Conservation (phyloP, 306 rosid genomes). For the Cicer cuneatum region DNA sequence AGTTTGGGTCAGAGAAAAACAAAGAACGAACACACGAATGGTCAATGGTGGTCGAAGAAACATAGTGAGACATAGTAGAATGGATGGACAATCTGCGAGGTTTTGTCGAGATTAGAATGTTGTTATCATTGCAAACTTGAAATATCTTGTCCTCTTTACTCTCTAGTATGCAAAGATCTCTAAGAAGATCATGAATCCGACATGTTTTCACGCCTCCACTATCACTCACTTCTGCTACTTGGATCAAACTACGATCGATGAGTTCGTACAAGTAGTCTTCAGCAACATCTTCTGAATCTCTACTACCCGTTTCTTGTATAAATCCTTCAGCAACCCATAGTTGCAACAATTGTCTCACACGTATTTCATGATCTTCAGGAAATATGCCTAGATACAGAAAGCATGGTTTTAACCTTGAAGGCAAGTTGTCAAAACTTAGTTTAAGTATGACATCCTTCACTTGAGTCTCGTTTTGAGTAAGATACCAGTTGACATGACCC, state of each 20-base stretch:
- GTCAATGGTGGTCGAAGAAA: constrained; percentile 30
- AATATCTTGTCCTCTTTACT: constrained; percentile 33
- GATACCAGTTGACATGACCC: constrained; percentile 38
- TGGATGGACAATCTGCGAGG: constrained; percentile 42
- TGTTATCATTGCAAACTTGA: constrained; percentile 3
- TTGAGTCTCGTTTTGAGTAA: constrained; percentile 32
- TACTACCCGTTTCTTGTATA: constrained; percentile 12
- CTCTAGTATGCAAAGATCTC: constrained; percentile 39
- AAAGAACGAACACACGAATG: constrained; percentile 42
- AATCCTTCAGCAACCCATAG: constrained; percentile 47
- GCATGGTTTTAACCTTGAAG: constrained; percentile 37
- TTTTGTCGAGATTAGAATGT: neutral
- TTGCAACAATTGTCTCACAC: neutral
- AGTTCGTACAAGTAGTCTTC: constrained; percentile 45
- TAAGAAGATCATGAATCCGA: constrained; percentile 39
- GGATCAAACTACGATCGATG: constrained; percentile 42
- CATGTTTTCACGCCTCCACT: constrained; percentile 26
- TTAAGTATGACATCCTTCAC: constrained; percentile 44
- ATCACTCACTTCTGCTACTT: neutral
- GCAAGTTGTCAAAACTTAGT: constrained; percentile 38
- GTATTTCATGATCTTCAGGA: constrained; percentile 42
- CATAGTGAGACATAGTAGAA: neutral
- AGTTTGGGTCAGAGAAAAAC: neutral
- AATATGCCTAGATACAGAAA: constrained; percentile 42
- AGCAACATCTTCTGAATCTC: constrained; percentile 27